Base-by-base conservation (phyloP, 1,284 basidiomycete genomes). In the Gastroboletus turbinatus region DNA sequence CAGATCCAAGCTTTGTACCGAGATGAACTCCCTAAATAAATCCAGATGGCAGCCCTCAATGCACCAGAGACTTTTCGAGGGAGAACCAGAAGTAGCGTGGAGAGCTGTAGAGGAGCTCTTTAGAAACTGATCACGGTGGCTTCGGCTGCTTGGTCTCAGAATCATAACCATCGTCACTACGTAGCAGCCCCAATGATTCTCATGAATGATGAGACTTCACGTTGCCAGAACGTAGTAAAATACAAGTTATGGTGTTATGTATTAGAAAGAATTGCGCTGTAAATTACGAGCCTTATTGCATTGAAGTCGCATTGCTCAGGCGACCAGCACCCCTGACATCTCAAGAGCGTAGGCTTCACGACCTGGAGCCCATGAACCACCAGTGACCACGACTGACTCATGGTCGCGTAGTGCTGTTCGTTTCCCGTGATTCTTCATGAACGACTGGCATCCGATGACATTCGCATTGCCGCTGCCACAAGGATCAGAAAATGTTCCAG, bases 21-120 rank as follows among this genome's bases (percentile, higher is more conserved):
- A 55, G 42, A 35, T 52, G 27, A 6, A 32, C 0, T 21, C 10
- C 1, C 29, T 56, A 13, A 21, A 11, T 3, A 16, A 7, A 10
- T 13, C 21, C 1, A 46, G 2, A 30, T 55, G 60, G 60, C n/a
- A 19, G 17, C 5, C 19, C 2, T 55, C 65, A 5, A 47, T 61
- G 9, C 50, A 64, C 23, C 6, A 50, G 3, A 39, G 2, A 2
- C 2, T 8, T 44, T 64, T 66, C 38, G 27, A 46, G 11, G 63
- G 62, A 11, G 57, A 60, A 6, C 51, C 65, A 0, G 45, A 61
- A 11, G 50, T 52, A 11, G 65, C 63, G 7, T 64, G 57, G 63
- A 47, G 3, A 7, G 52, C 49, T 16, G 39, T 64, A 21, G 61
- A 57, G 29, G 38, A 59, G 4, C 50, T 67, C 1, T 46, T 67